Evolutionary conservation across 805 yeast species (phyloP), one percentile per base, ranked within the genome.

Genomic region (Metahyphopichia silvanorum): DNA sequence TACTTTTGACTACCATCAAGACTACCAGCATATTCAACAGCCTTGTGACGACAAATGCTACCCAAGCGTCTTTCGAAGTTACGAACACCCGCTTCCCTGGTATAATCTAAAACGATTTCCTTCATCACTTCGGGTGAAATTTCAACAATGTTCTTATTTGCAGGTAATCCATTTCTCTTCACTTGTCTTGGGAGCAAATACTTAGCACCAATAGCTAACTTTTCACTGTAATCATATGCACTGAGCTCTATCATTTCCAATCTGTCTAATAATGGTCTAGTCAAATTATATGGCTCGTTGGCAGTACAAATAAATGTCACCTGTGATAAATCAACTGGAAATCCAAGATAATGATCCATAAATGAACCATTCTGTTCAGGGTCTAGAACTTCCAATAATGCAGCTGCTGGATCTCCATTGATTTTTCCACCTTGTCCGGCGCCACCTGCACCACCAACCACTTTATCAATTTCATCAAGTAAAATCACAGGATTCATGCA

Each of bases 341-440:
- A 82, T 4, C 93, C 93, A 33, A 87, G 58, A 53, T 84, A 87
- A 53, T 86, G 94, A 58, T 87, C 96, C 23, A 74, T 75, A 57
- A 86, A 87, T 20, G 76, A 66, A 21, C 65, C 58, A 56, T 87
- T 87, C 52, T 87, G 96, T 53, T 87, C 96, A 0, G 96, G 96
- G 49, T 87, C 96, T 39, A 87, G 68, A 1, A 87, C 89, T 55
- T 87, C 96, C 38, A 87, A 67, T 46, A 87, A 66, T 0, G 95
- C 96, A 21, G 95, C 94, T 12, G 88, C 82, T 1, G 96, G 95
- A 48, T 87, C 95, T 7, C 96, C 96, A 46, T 80, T 79, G 24
- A 73, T 60, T 40, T 68, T 65, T 29, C 57, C 59, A 3, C 54
- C 61, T 18, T 12, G 16, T 11, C 14, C 26, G 11, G 59, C 62